Conservation (phyloP, 352 stramenopile genomes). For the Globisporangium yorkense region DNA sequence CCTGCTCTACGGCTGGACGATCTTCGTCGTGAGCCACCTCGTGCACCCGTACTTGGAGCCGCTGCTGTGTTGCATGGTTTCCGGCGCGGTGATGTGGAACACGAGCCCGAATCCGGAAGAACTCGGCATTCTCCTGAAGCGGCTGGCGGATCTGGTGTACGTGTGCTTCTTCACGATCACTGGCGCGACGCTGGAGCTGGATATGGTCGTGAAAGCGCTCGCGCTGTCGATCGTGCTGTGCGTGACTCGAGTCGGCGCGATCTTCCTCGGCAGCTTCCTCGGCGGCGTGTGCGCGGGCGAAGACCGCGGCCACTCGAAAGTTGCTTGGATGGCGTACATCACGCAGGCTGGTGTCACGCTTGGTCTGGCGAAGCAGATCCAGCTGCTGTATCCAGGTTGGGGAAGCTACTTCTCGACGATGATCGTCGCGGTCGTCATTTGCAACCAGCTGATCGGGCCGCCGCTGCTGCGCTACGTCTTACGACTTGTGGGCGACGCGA, state of each 20-base stretch:
- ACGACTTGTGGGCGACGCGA: slow-evolving; percentile 42
- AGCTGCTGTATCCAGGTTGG: slow-evolving; percentile 64
- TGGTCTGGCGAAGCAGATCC: slow-evolving; percentile 65
- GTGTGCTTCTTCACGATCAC: slow-evolving; percentile 77
- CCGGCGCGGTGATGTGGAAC: slow-evolving; percentile 63
- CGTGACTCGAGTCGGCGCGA: slow-evolving; percentile 41
- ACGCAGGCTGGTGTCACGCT: slow-evolving; percentile 65
- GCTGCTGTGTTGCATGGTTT: slow-evolving; percentile 65
- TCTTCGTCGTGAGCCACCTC: slow-evolving; percentile 57
- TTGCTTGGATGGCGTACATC: slow-evolving; percentile 74
- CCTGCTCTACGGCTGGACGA: slow-evolving; percentile 50
- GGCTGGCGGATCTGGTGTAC: slow-evolving; percentile 53
- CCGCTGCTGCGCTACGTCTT: slow-evolving; percentile 53
- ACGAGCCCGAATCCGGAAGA: slow-evolving; percentile 47
- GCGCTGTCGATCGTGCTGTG: slow-evolving; percentile 47
- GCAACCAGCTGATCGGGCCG: slow-evolving; percentile 58
- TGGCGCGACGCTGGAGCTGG: slow-evolving; percentile 52
- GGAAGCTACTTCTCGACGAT: slow-evolving; percentile 68
- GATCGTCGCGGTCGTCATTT: slow-evolving; percentile 70
- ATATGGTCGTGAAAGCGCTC: slow-evolving; percentile 59
- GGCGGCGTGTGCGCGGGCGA: slow-evolving; percentile 41
- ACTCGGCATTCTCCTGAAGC: slow-evolving; percentile 41
- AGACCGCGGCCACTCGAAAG: slow-evolving; percentile 33
- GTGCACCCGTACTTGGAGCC: slow-evolving; percentile 60
- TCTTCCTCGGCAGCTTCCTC: slow-evolving; percentile 55